Base-by-base conservation (phyloP, 441 rosid genomes). In the Lagerstroemia fauriei region DNA sequence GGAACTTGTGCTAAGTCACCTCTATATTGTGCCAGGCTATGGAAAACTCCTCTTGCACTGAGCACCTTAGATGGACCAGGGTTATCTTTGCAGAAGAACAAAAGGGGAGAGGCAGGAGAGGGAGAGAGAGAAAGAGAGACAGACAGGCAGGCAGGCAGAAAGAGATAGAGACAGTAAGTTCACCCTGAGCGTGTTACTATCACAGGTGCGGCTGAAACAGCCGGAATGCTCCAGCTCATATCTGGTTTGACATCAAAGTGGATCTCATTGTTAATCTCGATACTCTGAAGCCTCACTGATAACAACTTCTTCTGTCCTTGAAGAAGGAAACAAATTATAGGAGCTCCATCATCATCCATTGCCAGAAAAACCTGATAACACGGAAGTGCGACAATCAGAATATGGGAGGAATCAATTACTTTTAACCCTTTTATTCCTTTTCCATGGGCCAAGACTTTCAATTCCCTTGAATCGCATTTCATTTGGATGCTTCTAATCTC, bases 161-260 rank as follows among this genome's bases (percentile, higher is more conserved):
- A 81, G 41, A 63, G 73, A 75, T 66, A 71, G 76, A 29, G 41
- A 71, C 78, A n/a, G 80, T 44, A 77, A 81, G 78, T 81, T 88
- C 85, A 97, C 99, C 96, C 87, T 80, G 95, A 95, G 76, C 90
- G 98, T 78, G 98, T 94, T 81, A 94, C 97, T 85, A 81, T 82
- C 84, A 95, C 95, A 77, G 98, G 95, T 59, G 92, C 96, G 82
- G 99, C 98, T 84, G 97, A 92, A 88, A 94, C 87, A 73, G 99
- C 96, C 74, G 98, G 88, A 80, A 94, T 92, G 44, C 44, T 38
- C 99, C 99, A 93, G 93, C 97, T 91, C 93, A 92, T 88, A 86
- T 94, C 97, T 57, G 98, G 97, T 87, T 92, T 92, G 81, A 93
- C 86, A 83, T 97, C 97, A 83, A 91, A 92, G 79, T 92, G 82